Evolutionary conservation across 2,329 filamentous ascomycete species (phyloP), one percentile per base, ranked within the genome.

Genomic region (Claviceps sp.): DNA sequence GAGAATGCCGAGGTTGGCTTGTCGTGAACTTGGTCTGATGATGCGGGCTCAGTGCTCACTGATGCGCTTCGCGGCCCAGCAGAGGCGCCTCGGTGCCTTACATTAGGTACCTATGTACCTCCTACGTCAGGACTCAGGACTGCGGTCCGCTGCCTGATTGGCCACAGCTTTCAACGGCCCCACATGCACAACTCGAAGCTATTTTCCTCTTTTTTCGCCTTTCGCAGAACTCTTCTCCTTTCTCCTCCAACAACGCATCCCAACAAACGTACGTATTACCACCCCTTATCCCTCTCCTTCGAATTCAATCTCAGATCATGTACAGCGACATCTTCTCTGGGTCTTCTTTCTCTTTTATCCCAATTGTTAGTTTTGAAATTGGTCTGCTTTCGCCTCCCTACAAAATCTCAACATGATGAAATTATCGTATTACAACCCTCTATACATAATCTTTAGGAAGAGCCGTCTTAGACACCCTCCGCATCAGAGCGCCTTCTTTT

Each of bases 391-490:
- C 17, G 8, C 10, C 13, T 6, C 22, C 22, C 16, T 44, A 17
- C 19, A 40, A 47, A 52, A 53, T 53, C 61, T 53, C 54, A 14
- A 61, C 57, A 70, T 71, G 69, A 71, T 71, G 69, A 69, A 60
- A 24, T 19, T 62, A 56, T 61, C 59, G 61, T 63, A 56, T 61
- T 40, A 53, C 61, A 67, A 67, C 67, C 68, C 68, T 62, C 56
- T 57, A 60, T 34, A 60, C 59, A 55, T 57, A 52, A 58, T 64
- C 61, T 64, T 34, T 68, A 72, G 69, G 69, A 72, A 72, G 69
- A 72, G 69, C 69, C 69, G 69, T 72, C 68, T 72, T 62, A 72
- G 69, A 72, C 69, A 57, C 59, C 62, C 60, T 58, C 53, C 61
- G 59, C 59, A 51, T 50, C 38, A 49, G 53, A 52, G 22, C 22